These are phyloP conservation scores for Pseudonitzschia delicatissima DNA, from an alignment of 108 stramenopile species.

Conservation along the genomic window DNA sequence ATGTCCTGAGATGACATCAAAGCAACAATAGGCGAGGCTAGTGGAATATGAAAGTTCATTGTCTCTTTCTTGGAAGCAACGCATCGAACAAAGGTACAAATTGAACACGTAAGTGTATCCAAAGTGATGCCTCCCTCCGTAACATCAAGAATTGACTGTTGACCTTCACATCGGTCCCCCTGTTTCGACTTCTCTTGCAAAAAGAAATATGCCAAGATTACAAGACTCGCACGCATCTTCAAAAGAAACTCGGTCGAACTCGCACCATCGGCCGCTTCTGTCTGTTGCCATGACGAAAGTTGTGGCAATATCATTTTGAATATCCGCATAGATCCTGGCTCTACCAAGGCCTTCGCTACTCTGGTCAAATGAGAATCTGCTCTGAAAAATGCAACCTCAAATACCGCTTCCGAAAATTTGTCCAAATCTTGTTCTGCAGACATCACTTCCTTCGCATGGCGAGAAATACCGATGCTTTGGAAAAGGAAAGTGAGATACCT, in stretches of 20 bases:
- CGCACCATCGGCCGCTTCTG: not conserved
- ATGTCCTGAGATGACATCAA: not conserved
- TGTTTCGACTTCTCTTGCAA: not conserved
- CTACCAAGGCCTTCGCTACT: constrained; percentile 7
- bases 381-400: not conserved
- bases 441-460: not conserved
- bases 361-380: constrained; percentile 8
- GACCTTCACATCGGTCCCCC: too few species aligned
- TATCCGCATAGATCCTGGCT: constrained; percentile 13
- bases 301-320: constrained; percentile 19
- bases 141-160: constrained; percentile 1
- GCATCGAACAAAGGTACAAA: not conserved
- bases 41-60: not conserved
- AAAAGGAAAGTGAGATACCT: constrained; percentile 57
- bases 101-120: not conserved
- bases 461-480: constrained; percentile 30
- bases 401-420: not conserved
- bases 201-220: constrained; percentile 3
- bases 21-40: constrained; percentile 6
- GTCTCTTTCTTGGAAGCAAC: not conserved
- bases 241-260: not conserved
- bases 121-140: not conserved
- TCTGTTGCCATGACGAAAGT: constrained; percentile 1
- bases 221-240: not conserved
- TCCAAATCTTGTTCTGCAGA: not conserved